Evolutionary conservation across 306 rosid genomes (phyloP).

Genomic region (Vigna unguiculata): DNA sequence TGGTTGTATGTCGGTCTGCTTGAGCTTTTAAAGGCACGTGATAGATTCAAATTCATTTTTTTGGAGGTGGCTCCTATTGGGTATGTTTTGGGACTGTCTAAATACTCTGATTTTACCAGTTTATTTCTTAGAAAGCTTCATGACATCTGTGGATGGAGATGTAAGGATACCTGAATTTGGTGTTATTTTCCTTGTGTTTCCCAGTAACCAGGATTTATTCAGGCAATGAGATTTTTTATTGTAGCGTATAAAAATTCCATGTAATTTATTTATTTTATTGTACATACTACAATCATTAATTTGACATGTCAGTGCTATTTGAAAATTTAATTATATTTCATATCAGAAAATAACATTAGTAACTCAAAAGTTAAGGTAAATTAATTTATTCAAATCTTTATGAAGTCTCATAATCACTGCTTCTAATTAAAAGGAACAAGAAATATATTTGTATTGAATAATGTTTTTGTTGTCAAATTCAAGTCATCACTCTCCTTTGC

Average conservation of each 20-base stretch:
- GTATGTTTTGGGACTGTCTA: constrained; percentile 59
- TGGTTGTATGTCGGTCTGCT: constrained; percentile 86
- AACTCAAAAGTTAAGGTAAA: constrained; percentile 14
- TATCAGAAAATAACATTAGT: constrained; percentile 16
- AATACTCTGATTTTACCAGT: constrained; percentile 1
- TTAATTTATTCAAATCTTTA: neutral
- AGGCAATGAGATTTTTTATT: neutral
- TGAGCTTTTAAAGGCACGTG: constrained; percentile 63
- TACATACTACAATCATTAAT: constrained; percentile 19
- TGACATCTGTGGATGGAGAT: constrained; percentile 1
- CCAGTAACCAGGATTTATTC: constrained; percentile 22
- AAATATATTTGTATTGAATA: neutral
- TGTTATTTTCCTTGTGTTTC: constrained; percentile 20
- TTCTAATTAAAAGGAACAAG: constrained; percentile 8
- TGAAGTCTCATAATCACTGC: neutral
- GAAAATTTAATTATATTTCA: constrained; percentile 12
- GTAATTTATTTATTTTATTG: neutral
- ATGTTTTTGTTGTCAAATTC: constrained; percentile 13
- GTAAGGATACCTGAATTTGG: constrained; percentile 20
- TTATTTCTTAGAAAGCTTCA: constrained; percentile 19
- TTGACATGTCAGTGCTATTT: neutral
- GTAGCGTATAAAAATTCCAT: neutral
- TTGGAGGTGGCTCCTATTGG: constrained; percentile 88
- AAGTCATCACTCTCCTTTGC: neutral
- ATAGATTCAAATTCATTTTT: constrained; percentile 64